Base-by-base conservation (phyloP, 805 yeast species). In the Kazachstania bromeliacearum region DNA sequence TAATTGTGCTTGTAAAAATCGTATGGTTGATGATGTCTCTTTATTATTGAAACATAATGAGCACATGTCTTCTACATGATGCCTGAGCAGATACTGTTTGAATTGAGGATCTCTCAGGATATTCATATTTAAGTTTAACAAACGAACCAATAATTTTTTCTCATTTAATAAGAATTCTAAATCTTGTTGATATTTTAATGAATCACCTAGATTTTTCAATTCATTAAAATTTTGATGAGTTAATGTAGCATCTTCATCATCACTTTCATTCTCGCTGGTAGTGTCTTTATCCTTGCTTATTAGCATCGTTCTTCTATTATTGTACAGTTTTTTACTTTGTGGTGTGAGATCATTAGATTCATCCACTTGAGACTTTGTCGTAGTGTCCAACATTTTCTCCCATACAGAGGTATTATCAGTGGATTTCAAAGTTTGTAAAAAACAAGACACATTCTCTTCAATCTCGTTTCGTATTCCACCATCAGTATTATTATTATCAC, bases 151-250 rank as follows among this genome's bases (percentile, higher is more conserved):
- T 12, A 17, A 12, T 9, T 28, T 10, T 12, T 14, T 14, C 3
- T 26, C 4, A 21, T 22, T 28, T 2, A 39, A 33, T 23, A 64
- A 34, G 36, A 62, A 63, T n/a, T 52, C 62, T 23, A 59, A 39
- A 22, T 65, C 67, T 34, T 64, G 66, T 29, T 47, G 47, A 31
- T 45, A 56, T 36, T 60, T 57, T 2, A 59, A 40, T 12, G 50
- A 48, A 17, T 53, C 51, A 3, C 73, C 73, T 37, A 54, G 47
- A 22, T 48, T 50, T 35, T 44, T 51, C 33, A 57, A 37, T 35
- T 55, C 59, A 32, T 51, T 51, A 31, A 44, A 50, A 35, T 53
- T 53, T 23, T 42, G 45, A 0, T 43, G 9, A 6, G 23, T 28
- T 16, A 28, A 21, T 10, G 33, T 21, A 9, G 13, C 16, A 30